A percentile compares a stretch with the other conserved stretches of the same genome.
phyloP scores from a whole-genome alignment of 2,329 filamentous ascomycete genomes.

The Penicillium occitanis region DNA sequence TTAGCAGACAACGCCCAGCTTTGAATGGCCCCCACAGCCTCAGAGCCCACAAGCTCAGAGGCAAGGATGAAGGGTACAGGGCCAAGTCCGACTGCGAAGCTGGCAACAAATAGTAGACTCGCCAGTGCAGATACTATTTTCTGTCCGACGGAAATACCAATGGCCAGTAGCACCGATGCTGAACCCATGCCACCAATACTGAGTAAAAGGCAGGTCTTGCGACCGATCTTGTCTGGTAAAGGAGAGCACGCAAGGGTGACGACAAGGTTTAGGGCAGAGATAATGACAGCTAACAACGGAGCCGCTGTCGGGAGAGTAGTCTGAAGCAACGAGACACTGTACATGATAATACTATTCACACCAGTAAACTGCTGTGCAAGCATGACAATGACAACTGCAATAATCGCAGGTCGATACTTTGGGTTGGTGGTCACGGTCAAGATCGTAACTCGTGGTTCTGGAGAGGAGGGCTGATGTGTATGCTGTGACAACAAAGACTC shows the following conservation, averaged over 20 bases:
- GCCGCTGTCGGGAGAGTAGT: slow-evolving; percentile 79
- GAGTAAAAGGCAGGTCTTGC: slow-evolving; percentile 78
- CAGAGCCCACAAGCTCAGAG: slow-evolving; percentile 83
- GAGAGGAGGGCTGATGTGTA: slow-evolving; percentile 65
- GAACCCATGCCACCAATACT: slow-evolving; percentile 83
- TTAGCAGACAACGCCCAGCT: slow-evolving; percentile 84
- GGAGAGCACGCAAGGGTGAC: slow-evolving; percentile 80
- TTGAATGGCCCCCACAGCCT: slow-evolving; percentile 88
- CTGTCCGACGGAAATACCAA: slow-evolving; percentile 72
- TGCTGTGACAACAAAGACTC: slow-evolving; percentile 61
- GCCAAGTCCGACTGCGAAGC: slow-evolving; percentile 86
- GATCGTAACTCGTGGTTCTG: slow-evolving; percentile 68
- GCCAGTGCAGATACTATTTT: slow-evolving; percentile 77
- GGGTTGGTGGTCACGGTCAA: slow-evolving; percentile 64
- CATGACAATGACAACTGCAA: slow-evolving; percentile 89
- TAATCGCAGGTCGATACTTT: slow-evolving; percentile 68
- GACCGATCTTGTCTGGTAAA: slow-evolving; percentile 80
- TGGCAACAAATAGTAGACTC: slow-evolving; percentile 81
- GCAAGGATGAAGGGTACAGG: slow-evolving; percentile 94
- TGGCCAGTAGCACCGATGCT: slow-evolving; percentile 72
- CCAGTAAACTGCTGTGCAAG: slow-evolving; percentile 87
- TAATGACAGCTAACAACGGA: slow-evolving; percentile 78
- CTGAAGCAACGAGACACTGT: slow-evolving; percentile 85
- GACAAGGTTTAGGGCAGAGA: slow-evolving; percentile 81
- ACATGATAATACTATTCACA: slow-evolving; percentile 98